Evolutionary conservation across 352 stramenopile genomes (phyloP).

Genomic region (Discostella stelligera): DNA sequence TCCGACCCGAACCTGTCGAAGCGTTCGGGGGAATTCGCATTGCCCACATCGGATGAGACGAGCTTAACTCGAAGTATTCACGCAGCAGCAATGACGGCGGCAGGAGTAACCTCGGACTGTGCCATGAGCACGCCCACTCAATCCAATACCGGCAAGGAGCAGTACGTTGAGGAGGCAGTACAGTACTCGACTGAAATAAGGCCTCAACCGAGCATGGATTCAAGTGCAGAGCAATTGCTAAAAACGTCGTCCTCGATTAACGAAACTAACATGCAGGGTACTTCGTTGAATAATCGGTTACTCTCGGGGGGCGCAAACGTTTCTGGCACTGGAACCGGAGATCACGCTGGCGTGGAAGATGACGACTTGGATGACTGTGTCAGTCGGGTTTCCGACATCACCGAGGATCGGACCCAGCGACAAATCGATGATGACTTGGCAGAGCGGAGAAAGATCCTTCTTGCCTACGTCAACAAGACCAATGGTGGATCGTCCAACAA

Average conservation of each 20-base stretch:
- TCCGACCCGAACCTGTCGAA: conserved; percentile 3
- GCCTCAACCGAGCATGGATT: conserved; percentile 5
- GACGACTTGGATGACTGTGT: conserved; percentile 36
- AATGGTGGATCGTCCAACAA: conserved; percentile 14
- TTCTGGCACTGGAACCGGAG: background rate
- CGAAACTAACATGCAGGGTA: background rate
- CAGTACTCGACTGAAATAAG: background rate
- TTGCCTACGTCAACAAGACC: conserved; percentile 42
- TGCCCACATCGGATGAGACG: conserved; percentile 5
- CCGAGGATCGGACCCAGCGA: conserved; percentile 45
- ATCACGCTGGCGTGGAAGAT: conserved; percentile 23
- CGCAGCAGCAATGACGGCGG: background rate
- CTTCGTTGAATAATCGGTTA: conserved; percentile 16
- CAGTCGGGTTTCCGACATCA: conserved; percentile 49
- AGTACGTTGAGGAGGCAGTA: conserved; percentile 1
- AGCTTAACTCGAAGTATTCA: conserved; percentile 1
- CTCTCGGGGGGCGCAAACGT: background rate
- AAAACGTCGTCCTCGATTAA: background rate
- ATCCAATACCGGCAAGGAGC: conserved; percentile 11
- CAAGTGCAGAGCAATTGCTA: conserved; percentile 13
- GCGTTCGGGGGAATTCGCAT: background rate
- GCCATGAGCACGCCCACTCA: conserved; percentile 7
- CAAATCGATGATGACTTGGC: conserved; percentile 54
- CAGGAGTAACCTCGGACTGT: conserved; percentile 1
- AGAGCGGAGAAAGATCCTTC: conserved; percentile 42